Evolutionary conservation across 2,329 filamentous ascomycete genomes (phyloP).

Genomic region (Colletotrichum sidae): DNA sequence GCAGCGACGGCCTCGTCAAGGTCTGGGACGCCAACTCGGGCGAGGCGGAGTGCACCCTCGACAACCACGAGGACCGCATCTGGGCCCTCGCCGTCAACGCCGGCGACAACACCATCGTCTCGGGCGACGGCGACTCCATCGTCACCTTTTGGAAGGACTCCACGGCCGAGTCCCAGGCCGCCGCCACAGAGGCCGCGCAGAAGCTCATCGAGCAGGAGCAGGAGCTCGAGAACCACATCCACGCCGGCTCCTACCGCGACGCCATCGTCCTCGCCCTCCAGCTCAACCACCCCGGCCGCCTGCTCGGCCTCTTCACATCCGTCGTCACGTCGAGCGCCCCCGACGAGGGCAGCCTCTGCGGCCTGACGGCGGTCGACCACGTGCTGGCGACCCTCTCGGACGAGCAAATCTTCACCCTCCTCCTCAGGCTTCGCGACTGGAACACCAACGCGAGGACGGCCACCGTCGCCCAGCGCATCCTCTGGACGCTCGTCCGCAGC

Average conservation of each 20-base stretch:
- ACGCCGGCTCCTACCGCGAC: slow-evolving; percentile 87
- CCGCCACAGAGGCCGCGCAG: slow-evolving; percentile 78
- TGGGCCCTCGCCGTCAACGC: slow-evolving; percentile 87
- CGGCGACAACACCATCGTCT: slow-evolving; percentile 79
- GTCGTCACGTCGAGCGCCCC: slow-evolving; percentile 74
- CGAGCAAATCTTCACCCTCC: slow-evolving; percentile 85
- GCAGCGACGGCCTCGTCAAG: slow-evolving; percentile 94
- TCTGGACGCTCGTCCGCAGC: slow-evolving; percentile 82
- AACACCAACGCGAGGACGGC: slow-evolving; percentile 94
- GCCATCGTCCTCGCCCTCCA: slow-evolving; percentile 92
- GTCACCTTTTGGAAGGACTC: slow-evolving; percentile 97
- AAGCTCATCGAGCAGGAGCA: slow-evolving; percentile 94
- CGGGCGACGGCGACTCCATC: slow-evolving; percentile 91
- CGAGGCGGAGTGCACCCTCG: slow-evolving; percentile 88
- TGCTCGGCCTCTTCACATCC: slow-evolving; percentile 85
- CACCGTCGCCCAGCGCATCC: slow-evolving; percentile 84
- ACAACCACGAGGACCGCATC: slow-evolving; percentile 96
- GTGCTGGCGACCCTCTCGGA: slow-evolving; percentile 84
- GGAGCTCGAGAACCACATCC: slow-evolving; percentile 91
- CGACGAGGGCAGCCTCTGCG: slow-evolving; percentile 73
- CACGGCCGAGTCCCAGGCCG: slow-evolving; percentile 81
- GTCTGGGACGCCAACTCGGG: slow-evolving; percentile 92
- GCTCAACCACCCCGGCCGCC: slow-evolving; percentile 90
- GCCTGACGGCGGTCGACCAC: slow-evolving; percentile 79
- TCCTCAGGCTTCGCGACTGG: slow-evolving; percentile 91